Percentiles rank a stretch among this genome's conserved stretches.
Conservation (phyloP, 208 protist genomes). For the Trypanosoma platydactyli region DNA sequence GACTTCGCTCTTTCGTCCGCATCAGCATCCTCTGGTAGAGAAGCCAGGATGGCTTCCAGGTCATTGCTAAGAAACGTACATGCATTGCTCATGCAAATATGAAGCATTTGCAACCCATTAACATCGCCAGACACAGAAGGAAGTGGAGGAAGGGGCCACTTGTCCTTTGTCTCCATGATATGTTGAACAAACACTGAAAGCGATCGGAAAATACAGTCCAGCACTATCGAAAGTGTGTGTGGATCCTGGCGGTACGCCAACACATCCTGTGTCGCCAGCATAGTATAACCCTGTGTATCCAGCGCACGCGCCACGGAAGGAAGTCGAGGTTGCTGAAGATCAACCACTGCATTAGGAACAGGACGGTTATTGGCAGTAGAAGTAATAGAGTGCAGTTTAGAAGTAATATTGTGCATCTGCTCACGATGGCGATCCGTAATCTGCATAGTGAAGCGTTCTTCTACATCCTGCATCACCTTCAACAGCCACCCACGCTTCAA, state of each 20-base stretch:
- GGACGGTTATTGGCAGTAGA: conserved; percentile 31
- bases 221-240: conserved; percentile 45
- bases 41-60: conserved; percentile 44
- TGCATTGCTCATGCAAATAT: conserved; percentile 75
- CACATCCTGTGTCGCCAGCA: conserved; percentile 53
- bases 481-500: conserved; percentile 48
- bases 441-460: conserved; percentile 51
- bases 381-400: conserved; percentile 35
- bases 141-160: conserved; percentile 65
- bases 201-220: conserved; percentile 50
- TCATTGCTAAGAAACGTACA: conserved; percentile 61
- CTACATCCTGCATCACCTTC: conserved; percentile 47
- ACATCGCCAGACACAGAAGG: conserved; percentile 52
- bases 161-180: conserved; percentile 30
- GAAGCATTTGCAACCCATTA: conserved; percentile 64
- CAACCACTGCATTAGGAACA: conserved; percentile 14
- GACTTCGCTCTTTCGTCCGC: background rate
- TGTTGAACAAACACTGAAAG: conserved; percentile 38
- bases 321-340: conserved; percentile 25
- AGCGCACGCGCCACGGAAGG: conserved; percentile 41
- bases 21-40: conserved; percentile 35
- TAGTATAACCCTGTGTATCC: conserved; percentile 49
- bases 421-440: conserved; percentile 72
- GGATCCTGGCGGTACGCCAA: conserved; percentile 61
- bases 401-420: conserved; percentile 43